These are phyloP conservation scores for Gossypium gossypioides DNA, from an alignment of 441 rosid species.

Conservation along the genomic window DNA sequence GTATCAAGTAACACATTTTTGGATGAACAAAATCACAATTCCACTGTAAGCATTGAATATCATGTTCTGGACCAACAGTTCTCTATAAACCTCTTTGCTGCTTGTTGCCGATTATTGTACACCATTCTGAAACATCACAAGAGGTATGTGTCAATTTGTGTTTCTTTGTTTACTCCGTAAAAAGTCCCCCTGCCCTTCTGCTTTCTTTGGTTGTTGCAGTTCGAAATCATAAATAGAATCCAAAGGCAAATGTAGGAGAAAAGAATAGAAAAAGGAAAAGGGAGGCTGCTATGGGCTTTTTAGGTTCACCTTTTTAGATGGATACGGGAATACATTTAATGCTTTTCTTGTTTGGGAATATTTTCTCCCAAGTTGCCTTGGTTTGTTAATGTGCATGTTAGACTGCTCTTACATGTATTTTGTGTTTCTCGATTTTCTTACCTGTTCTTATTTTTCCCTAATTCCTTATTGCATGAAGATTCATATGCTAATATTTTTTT, in stretches of 20 bases:
- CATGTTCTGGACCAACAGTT: slow-evolving; percentile 40
- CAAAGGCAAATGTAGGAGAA: background rate
- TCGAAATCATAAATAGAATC: background rate
- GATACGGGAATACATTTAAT: background rate
- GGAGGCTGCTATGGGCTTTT: background rate
- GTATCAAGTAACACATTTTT: slow-evolving; percentile 15
- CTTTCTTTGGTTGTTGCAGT: background rate
- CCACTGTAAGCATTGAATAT: slow-evolving; percentile 18
- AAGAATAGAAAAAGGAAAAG: background rate
- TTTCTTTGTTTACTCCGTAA: background rate
- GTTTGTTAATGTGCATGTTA: background rate
- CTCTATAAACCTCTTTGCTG: slow-evolving; percentile 44
- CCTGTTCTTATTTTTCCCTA: background rate
- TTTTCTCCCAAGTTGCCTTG: background rate
- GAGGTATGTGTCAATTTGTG: slow-evolving; percentile 33
- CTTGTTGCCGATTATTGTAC: slow-evolving; percentile 64
- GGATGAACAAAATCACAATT: slow-evolving; percentile 21
- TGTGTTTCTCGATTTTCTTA: background rate
- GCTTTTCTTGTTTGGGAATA: background rate
- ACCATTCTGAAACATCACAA: slow-evolving; percentile 72
- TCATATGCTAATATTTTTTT: slow-evolving; percentile 12
- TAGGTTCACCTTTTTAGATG: background rate
- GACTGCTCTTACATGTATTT: slow-evolving; percentile 1
- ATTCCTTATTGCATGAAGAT: background rate
- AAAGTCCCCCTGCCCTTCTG: background rate